Evolutionary conservation across 371 early-diverging fungal species (phyloP).

Genomic region (Syncephalastrum sp.): DNA sequence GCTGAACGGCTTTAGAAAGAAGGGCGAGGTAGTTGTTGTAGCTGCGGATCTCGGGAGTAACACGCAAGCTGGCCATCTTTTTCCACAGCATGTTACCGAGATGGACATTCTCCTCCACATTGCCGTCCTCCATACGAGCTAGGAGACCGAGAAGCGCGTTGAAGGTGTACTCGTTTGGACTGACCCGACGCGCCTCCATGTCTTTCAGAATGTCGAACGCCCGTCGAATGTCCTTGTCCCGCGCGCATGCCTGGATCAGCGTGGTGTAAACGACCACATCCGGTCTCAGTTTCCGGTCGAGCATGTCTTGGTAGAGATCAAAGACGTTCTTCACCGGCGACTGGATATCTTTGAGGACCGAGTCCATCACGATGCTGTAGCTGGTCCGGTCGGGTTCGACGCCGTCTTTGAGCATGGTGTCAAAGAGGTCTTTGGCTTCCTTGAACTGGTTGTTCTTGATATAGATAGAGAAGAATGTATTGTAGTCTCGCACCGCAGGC

Average conservation of each 20-base stretch:
- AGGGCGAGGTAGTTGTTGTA: conserved; percentile 35
- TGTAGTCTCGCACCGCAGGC: conserved; percentile 26
- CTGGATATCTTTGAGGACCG: conserved; percentile 28
- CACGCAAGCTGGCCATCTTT: conserved; percentile 22
- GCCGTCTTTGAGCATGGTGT: conserved; percentile 21
- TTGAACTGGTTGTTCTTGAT: conserved; percentile 28
- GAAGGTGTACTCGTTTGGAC: conserved; percentile 36
- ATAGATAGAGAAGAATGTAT: conserved; percentile 22
- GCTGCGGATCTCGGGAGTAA: conserved; percentile 35
- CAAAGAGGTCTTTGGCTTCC: conserved; percentile 33
- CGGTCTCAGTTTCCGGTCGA: conserved; percentile 16
- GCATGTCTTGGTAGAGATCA: conserved; percentile 40
- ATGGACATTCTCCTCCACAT: conserved; percentile 12
- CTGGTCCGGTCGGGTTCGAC: conserved; percentile 29
- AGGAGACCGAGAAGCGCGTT: conserved; percentile 32
- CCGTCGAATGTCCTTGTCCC: conserved; percentile 16
- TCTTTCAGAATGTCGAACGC: conserved; percentile 30
- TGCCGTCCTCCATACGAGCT: conserved; percentile 10
- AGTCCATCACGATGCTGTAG: conserved; percentile 41
- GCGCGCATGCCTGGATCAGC: conserved; percentile 24
- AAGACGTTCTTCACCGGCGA: conserved; percentile 23
- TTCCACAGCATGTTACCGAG: conserved; percentile 15
- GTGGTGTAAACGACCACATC: conserved; percentile 36
- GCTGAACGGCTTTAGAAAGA: conserved; percentile 16
- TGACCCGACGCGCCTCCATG: conserved; percentile 25